Evolutionary conservation across 345 rosid genomes (phyloP), one percentile per base, ranked within the genome.

Genomic region (Acer campestre): DNA sequence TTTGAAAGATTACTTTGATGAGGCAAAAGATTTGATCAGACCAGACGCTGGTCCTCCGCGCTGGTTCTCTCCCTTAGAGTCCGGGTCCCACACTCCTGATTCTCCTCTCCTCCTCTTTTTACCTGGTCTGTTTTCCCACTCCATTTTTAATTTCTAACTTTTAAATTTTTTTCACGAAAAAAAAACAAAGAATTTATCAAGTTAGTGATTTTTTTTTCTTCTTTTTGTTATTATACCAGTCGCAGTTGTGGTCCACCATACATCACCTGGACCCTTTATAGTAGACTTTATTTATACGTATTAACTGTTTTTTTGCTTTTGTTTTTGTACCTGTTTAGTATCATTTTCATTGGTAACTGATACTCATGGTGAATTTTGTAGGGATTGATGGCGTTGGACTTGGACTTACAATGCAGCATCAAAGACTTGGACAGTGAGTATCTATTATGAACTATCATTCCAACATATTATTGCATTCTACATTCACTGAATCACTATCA

Each of bases 321-420:
- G 1, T 35, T 10, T 10, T 29, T 7, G 7, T 6, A 9, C 46
- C 46, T 31, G 20, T 64, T 31, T 65, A 25, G 7, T 65, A 17
- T 49, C 51, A 12, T n/a, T 7, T 10, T 1, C 23, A 31, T 64
- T 29, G 3, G 25, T 61, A 5, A 40, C 18, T 18, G 18, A 27
- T 62, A 10, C 11, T 25, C n/a, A 1, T 56, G 40, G 6, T 62
- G 56, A 81, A 46, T 69, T 70, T 67, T 73, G 77, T 77, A 93
- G 98, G 98, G 53, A 86, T 90, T 11, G 96, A 93, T 73, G 96
- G 98, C n/a, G 87, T 88, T 59, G 98, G 96, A 70, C 87, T 90
- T 53, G 94, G 96, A 10, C 94, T 93, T 63, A 74, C 78, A 73
- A 84, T 70, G 77, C 96, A 93, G 58, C 91, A 91, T 79, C 71